phyloP scores from a whole-genome alignment of 2,329 filamentous ascomycete genomes.

The Clarireedia hainanense region DNA sequence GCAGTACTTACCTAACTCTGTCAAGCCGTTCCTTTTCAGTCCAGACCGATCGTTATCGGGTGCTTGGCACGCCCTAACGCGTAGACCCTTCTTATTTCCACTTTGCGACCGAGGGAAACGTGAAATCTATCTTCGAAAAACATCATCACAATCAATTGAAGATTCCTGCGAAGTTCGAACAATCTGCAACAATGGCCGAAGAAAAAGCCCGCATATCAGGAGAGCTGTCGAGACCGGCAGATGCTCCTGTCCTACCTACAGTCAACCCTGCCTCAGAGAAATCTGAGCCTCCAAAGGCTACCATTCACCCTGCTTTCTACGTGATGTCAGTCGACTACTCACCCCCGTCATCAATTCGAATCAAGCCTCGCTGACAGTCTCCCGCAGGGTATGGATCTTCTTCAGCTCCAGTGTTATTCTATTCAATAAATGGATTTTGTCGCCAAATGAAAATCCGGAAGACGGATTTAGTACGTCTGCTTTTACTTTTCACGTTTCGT shows the following conservation, averaged over 20 bases:
- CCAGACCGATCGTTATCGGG: conserved; percentile 5
- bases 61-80: conserved; percentile 4
- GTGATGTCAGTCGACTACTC: conserved; percentile 47
- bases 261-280: conserved; percentile 65
- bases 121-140: not conserved
- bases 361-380: conserved; percentile 11
- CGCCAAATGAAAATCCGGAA: conserved; percentile 39
- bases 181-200: conserved; percentile 50
- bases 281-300: conserved; percentile 40
- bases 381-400: conserved; percentile 74
- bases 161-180: not conserved
- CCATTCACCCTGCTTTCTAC: conserved; percentile 62
- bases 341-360: not conserved
- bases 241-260: conserved; percentile 63
- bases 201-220: conserved; percentile 81
- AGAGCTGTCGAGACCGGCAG: conserved; percentile 56
- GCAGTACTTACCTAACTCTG: not conserved
- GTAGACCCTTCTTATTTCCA: not conserved
- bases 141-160: not conserved
- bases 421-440: conserved; percentile 98
- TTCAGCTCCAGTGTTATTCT: conserved; percentile 92
- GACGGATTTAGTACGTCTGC: conserved; percentile 66
- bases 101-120: not conserved
- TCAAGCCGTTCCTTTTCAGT: not conserved
- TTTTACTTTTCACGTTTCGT: not conserved